Percentiles rank a stretch among this genome's conserved stretches.
These are phyloP conservation scores for Plasmodium fragile DNA, from an alignment of 169 alveolate species.

Conservation along the genomic window DNA sequence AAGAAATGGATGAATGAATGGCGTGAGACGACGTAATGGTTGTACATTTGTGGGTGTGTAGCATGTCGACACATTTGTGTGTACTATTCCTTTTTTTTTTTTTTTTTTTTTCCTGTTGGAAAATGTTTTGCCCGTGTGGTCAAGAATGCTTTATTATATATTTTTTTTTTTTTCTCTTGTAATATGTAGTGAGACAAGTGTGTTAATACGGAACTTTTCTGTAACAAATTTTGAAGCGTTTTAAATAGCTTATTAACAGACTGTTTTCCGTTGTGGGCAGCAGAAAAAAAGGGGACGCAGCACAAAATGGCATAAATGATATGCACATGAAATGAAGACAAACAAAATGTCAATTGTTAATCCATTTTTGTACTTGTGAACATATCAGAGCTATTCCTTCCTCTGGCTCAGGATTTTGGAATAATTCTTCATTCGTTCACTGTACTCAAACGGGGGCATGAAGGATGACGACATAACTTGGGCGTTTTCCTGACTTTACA, in stretches of 20 bases:
- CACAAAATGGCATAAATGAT: background rate
- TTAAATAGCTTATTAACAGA: background rate
- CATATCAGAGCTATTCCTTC: slow-evolving; percentile 76
- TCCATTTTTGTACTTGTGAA: slow-evolving; percentile 25
- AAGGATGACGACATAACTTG: slow-evolving; percentile 15
- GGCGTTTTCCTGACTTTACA: background rate
- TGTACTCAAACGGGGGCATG: background rate
- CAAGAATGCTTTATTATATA: no score
- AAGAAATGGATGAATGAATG: no score
- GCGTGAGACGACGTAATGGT: background rate
- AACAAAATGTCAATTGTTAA: background rate
- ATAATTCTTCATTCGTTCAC: slow-evolving; percentile 76
- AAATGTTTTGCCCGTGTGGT: no score
- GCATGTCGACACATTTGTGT: background rate
- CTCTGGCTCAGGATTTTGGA: slow-evolving; percentile 61
- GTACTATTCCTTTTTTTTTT: background rate
- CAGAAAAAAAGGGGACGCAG: background rate
- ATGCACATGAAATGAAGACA: background rate
- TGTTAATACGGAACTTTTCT: background rate
- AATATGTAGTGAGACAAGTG: background rate
- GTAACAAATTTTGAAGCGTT: slow-evolving; percentile 1
- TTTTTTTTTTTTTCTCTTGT: background rate
- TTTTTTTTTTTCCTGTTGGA: background rate
- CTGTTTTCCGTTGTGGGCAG: background rate
- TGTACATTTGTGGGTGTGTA: background rate